Conservation (phyloP, 768 basidiomycete species). For the Termitomyces sp. region DNA sequence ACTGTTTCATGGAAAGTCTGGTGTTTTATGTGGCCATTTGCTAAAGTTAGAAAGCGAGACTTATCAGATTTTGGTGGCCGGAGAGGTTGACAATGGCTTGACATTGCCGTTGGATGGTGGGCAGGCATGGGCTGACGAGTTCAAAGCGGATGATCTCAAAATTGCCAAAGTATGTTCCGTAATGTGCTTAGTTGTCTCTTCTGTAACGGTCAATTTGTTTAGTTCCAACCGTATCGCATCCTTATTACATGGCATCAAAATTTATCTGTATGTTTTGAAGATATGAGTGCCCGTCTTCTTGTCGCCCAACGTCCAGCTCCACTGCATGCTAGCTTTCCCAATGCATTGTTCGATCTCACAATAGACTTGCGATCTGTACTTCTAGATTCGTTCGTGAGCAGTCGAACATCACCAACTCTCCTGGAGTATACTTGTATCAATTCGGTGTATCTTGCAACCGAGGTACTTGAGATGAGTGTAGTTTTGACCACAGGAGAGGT, state of each 20-base stretch:
- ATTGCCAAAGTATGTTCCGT: conserved; percentile 43
- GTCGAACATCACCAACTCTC: conserved; percentile 19
- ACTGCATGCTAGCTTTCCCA: conserved; percentile 58
- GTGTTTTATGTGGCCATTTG: conserved; percentile 37
- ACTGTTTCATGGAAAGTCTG: conserved; percentile 30
- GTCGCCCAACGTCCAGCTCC: conserved; percentile 39
- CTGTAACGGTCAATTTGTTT: not conserved
- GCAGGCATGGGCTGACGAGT: conserved; percentile 50
- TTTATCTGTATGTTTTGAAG: conserved; percentile 64
- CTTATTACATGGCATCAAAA: conserved; percentile 61
- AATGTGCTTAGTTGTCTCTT: not conserved
- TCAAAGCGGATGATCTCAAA: conserved; percentile 41
- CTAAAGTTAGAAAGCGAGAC: conserved; percentile 39
- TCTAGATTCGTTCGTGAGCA: conserved; percentile 32
- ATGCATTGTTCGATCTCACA: conserved; percentile 52
- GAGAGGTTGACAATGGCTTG: conserved; percentile 14
- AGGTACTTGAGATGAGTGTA: conserved; percentile 54
- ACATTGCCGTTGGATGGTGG: conserved; percentile 44
- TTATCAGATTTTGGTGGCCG: conserved; percentile 35
- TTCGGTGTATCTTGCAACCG: conserved; percentile 42
- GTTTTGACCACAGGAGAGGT: conserved; percentile 52
- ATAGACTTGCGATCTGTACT: conserved; percentile 53
- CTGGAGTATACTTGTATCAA: conserved; percentile 30
- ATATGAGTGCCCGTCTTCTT: conserved; percentile 67
- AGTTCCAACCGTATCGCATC: conserved; percentile 62